phyloP scores from a whole-genome alignment of 1,284 basidiomycete genomes.

The Cutaneotrichosporon sp. region DNA sequence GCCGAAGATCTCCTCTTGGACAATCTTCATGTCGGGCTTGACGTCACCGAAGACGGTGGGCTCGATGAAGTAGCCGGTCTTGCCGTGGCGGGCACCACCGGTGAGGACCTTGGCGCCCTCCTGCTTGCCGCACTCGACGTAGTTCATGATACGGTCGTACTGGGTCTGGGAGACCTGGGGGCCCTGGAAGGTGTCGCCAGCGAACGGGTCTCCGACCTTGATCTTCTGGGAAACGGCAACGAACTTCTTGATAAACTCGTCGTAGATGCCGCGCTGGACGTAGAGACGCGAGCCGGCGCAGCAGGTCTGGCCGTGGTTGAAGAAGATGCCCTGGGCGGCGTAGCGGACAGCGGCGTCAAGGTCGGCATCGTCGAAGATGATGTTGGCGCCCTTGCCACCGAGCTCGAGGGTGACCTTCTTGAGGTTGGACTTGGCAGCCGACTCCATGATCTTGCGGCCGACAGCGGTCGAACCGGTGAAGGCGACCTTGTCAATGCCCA shows the following conservation, averaged over 20 bases:
- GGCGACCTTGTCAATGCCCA: constrained; percentile 56
- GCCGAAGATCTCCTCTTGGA: constrained; percentile 86
- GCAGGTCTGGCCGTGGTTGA: constrained; percentile 65
- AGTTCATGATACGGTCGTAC: constrained; percentile 69
- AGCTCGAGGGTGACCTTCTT: constrained; percentile 83
- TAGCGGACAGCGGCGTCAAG: constrained; percentile 75
- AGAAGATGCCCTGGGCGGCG: constrained; percentile 71
- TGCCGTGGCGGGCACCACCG: constrained; percentile 71
- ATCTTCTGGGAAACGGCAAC: constrained; percentile 29
- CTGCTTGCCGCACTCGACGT: constrained; percentile 77
- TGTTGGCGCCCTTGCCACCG: constrained; percentile 82
- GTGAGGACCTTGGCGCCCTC: constrained; percentile 74
- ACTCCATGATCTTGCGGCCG: constrained; percentile 55
- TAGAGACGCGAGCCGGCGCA: constrained; percentile 56
- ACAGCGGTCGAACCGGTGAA: constrained; percentile 57
- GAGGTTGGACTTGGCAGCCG: constrained; percentile 54
- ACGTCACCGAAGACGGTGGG: constrained; percentile 77
- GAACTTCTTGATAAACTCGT: constrained; percentile 50
- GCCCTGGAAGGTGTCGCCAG: constrained; percentile 65
- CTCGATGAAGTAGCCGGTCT: constrained; percentile 57
- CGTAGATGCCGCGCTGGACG: constrained; percentile 76
- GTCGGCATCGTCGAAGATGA: constrained; percentile 53
- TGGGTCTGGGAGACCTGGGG: constrained; percentile 64
- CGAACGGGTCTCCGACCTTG: constrained; percentile 64
- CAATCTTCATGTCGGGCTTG: constrained; percentile 74